These are phyloP conservation scores for Cryphonectria radicalis DNA, from an alignment of 2,329 filamentous ascomycete genomes.

Conservation along the genomic window DNA sequence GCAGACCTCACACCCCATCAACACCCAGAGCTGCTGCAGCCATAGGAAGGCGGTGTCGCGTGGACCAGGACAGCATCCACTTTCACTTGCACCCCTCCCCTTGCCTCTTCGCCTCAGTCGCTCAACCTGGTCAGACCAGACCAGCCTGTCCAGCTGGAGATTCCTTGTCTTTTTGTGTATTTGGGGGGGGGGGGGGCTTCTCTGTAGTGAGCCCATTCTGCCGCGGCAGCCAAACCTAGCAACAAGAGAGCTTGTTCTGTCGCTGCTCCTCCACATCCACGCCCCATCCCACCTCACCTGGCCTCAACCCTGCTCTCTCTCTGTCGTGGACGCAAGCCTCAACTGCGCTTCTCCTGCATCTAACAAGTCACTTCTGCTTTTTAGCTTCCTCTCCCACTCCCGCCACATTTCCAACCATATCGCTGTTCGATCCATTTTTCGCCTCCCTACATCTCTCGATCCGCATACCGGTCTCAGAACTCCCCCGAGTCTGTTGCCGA, in stretches of 20 bases:
- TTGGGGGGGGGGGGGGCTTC: background rate
- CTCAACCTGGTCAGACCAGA: constrained; percentile 14
- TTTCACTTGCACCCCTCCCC: constrained; percentile 6
- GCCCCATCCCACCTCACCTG: constrained; percentile 7
- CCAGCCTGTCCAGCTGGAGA: constrained; percentile 6
- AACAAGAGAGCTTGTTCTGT: constrained; percentile 28
- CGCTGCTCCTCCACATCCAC: constrained; percentile 18
- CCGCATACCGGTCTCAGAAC: constrained; percentile 21
- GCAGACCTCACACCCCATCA: constrained; percentile 8
- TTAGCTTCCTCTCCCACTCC: constrained; percentile 27
- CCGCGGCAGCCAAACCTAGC: constrained; percentile 25
- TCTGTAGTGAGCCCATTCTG: constrained; percentile 10
- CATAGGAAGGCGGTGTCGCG: constrained; percentile 23
- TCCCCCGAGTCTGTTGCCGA: constrained; percentile 19
- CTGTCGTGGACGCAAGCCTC: constrained; percentile 20
- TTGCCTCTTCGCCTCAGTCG: background rate
- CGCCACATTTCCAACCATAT: background rate
- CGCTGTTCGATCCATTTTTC: constrained; percentile 11
- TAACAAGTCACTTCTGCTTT: constrained; percentile 24
- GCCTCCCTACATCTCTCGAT: constrained; percentile 22
- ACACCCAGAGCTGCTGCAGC: constrained; percentile 1
- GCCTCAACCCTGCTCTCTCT: constrained; percentile 9
- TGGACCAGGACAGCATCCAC: constrained; percentile 16
- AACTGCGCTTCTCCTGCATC: constrained; percentile 15
- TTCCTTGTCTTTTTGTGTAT: constrained; percentile 6